phyloP scores from a whole-genome alignment of 1,284 basidiomycete species.

The Coniferiporia weirii region DNA sequence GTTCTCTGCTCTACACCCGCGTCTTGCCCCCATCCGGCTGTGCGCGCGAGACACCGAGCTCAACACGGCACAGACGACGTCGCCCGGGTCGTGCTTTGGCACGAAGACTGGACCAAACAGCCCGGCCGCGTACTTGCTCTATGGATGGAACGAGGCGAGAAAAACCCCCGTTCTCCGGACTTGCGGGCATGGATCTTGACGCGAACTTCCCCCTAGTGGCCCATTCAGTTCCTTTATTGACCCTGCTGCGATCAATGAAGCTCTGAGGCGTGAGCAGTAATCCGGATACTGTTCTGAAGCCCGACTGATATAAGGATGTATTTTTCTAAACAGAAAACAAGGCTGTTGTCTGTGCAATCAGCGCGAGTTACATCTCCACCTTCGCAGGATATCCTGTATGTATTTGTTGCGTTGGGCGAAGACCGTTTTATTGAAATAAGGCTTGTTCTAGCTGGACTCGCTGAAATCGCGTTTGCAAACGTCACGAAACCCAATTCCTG shows the following conservation, averaged over 20 bases:
- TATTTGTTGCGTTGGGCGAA: constrained; percentile 9
- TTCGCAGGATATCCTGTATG: constrained; percentile 77
- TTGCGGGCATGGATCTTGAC: constrained; percentile 19
- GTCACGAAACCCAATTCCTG: constrained; percentile 68
- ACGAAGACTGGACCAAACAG: constrained; percentile 17
- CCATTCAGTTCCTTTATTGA: constrained; percentile 57
- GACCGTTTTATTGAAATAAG: background rate
- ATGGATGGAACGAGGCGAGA: constrained; percentile 74
- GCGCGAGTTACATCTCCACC: constrained; percentile 79
- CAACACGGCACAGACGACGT: constrained; percentile 12
- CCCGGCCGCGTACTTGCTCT: constrained; percentile 36
- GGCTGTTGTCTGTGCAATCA: constrained; percentile 75
- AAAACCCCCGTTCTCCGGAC: constrained; percentile 8
- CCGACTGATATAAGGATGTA: background rate
- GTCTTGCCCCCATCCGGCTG: background rate
- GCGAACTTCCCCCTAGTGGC: constrained; percentile 30
- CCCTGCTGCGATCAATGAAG: constrained; percentile 55
- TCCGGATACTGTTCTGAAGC: constrained; percentile 11
- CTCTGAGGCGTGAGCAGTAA: constrained; percentile 52
- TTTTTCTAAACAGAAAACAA: constrained; percentile 62
- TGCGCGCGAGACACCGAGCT: background rate
- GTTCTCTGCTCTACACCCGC: background rate
- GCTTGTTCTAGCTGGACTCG: constrained; percentile 65
- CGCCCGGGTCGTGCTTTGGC: constrained; percentile 19
- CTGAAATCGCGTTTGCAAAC: constrained; percentile 90